Conservation (phyloP, 805 yeast genomes). For the Hanseniaspora occidentalis region DNA sequence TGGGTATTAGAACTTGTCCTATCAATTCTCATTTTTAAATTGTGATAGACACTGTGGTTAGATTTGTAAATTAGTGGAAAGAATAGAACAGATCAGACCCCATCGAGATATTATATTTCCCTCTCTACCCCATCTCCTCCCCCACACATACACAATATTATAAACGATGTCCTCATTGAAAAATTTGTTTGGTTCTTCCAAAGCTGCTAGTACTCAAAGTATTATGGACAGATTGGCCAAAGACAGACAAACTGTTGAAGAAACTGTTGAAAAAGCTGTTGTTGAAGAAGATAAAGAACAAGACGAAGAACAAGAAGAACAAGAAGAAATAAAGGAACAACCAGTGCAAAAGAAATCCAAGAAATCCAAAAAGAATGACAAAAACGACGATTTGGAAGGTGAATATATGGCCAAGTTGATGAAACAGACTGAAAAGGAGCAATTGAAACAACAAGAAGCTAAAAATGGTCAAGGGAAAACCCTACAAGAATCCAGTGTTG, state of each 20-base stretch:
- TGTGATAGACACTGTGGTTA: too few relatives aligned
- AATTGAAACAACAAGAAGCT: constrained; percentile 8
- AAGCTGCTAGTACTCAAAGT: constrained; percentile 1
- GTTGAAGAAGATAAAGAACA: constrained; percentile 12
- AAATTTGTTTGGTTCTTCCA: constrained; percentile 22
- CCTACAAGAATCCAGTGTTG: constrained; percentile 8
- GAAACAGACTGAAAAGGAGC: constrained; percentile 13
- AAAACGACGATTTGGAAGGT: constrained; percentile 41
- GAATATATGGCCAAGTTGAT: constrained; percentile 40
- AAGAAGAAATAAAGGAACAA: too few relatives aligned
- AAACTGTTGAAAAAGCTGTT: constrained; percentile 2
- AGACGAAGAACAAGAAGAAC: constrained; percentile 11
- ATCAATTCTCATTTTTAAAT: too few relatives aligned
- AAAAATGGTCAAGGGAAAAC: constrained; percentile 13
- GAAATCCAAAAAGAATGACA: constrained; percentile 22
- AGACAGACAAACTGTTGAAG: constrained; percentile 5
- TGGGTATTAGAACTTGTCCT: too few relatives aligned
- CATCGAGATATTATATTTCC: too few relatives aligned
- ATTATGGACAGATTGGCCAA: constrained; percentile 4
- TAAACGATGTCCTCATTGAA: constrained; percentile 21
- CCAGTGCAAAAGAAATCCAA: constrained; percentile 13
- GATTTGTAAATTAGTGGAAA: too few relatives aligned
- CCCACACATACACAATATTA: too few relatives aligned
- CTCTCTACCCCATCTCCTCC: not conserved
- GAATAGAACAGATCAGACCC: too few relatives aligned